Conservation (phyloP, 1,284 basidiomycete genomes). For the Tetrapyrgos nigripes region DNA sequence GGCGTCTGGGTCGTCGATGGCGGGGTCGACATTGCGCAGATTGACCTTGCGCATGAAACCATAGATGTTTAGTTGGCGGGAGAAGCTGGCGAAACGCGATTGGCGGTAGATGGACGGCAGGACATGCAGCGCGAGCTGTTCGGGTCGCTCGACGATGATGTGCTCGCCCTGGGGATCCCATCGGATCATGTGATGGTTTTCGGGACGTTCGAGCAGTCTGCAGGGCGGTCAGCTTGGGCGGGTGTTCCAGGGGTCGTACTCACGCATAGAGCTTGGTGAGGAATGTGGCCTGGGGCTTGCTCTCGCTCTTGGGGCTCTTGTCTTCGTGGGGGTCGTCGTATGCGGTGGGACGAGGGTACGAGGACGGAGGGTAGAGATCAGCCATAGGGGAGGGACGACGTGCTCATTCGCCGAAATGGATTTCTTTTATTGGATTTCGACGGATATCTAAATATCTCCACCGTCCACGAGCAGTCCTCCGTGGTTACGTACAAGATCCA, state of each 20-base stretch:
- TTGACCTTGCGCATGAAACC: constrained; percentile 96
- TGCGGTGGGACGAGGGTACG: constrained; percentile 42
- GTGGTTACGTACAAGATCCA: no score
- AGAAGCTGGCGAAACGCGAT: constrained; percentile 93
- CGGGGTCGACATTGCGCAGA: constrained; percentile 89
- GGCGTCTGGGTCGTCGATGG: constrained; percentile 91
- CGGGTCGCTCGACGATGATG: constrained; percentile 90
- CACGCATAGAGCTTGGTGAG: constrained; percentile 90
- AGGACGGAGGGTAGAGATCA: constrained; percentile 75
- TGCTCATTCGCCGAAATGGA: not conserved
- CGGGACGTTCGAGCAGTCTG: constrained; percentile 82
- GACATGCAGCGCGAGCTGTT: constrained; percentile 88
- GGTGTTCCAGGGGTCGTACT: constrained; percentile 25
- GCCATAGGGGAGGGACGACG: no score
- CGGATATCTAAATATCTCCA: no score
- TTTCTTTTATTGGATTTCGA: not conserved
- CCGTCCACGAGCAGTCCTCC: not conserved
- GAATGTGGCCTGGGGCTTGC: constrained; percentile 84
- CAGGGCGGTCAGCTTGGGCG: constrained; percentile 15
- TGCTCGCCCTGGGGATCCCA: constrained; percentile 91
- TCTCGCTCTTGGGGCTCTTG: constrained; percentile 24
- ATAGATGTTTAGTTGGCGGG: constrained; percentile 93
- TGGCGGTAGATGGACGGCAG: constrained; percentile 90
- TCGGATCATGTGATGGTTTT: constrained; percentile 91
- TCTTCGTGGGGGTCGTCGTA: constrained; percentile 26